Evolutionary conservation across 768 basidiomycete species (phyloP), one percentile per base, ranked within the genome.

Genomic region (Trametes cubensis): DNA sequence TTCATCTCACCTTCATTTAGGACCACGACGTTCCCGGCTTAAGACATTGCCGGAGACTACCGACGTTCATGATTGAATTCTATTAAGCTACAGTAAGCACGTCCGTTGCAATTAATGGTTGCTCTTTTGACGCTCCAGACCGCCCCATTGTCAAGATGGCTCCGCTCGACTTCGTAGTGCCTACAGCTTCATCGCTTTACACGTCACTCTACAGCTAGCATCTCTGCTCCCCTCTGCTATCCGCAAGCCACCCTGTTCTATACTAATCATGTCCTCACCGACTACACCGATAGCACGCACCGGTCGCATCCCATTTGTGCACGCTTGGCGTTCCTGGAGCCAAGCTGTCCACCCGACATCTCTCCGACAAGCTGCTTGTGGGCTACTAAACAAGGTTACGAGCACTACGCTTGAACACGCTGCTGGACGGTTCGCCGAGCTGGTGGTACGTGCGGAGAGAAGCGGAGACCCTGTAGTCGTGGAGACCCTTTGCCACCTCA

Each of bases 351-450:
- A 77, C 67, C 72, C 75, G 18, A 75, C 75, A 42, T 72, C 76
- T 59, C 76, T 83, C 50, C 78, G 81, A 58, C 76, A 80, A 54
- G 81, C 81, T 69, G 78, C 84, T 68, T 83, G 83, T 70, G 77
- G 81, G 45, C 70, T 85, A 56, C 77, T 86, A 65, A 86, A 86
- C 80, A 84, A 83, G 76, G 76, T 86, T 40, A 82, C 83, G 4
- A 71, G 78, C 62, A 77, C 80, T 63, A 79, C 78, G 63, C 83
- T 84, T 73, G 80, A 81, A 53, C 75, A 76, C 42, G 80, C 84
- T 64, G 78, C 82, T 42, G 70, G 75, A 45, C 79, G 80, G 67
- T 81, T 85, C 65, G 74, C 82, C 50, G 75, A 75, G 26, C 81
- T 80, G 77, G 80, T 81, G 47, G 79, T 82, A 72, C 77, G 75